phyloP scores from a whole-genome alignment of 2,329 filamentous ascomycete genomes.

The Penicillium palitans region DNA sequence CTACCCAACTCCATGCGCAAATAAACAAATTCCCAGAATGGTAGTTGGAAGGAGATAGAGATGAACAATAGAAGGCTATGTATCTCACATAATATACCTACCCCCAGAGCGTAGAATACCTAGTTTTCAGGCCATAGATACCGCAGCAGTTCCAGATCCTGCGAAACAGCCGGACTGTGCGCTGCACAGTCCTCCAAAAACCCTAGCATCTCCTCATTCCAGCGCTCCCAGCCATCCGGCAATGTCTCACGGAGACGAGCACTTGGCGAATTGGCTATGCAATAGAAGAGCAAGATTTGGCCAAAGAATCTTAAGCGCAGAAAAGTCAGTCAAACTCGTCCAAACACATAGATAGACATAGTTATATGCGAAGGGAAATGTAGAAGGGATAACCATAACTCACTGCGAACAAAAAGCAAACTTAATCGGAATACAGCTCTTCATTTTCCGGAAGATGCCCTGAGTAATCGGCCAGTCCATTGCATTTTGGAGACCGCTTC shows the following conservation, averaged over 20 bases:
- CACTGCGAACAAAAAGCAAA: slow-evolving; percentile 46
- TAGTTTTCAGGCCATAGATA: slow-evolving; percentile 28
- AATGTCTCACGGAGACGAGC: slow-evolving; percentile 37
- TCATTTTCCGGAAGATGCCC: slow-evolving; percentile 44
- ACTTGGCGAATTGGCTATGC: slow-evolving; percentile 42
- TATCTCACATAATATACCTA: not conserved
- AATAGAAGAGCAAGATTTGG: slow-evolving; percentile 45
- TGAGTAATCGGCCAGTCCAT: slow-evolving; percentile 45
- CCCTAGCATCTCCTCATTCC: slow-evolving; percentile 44
- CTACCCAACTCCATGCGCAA: slow-evolving; percentile 9
- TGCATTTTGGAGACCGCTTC: slow-evolving; percentile 40
- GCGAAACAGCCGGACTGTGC: slow-evolving; percentile 42
- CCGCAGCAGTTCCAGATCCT: slow-evolving; percentile 42
- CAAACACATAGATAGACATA: not conserved
- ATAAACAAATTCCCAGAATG: not conserved
- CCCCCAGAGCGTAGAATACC: not conserved
- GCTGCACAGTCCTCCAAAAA: slow-evolving; percentile 43
- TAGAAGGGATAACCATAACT: slow-evolving; percentile 17
- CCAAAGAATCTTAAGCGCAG: slow-evolving; percentile 39
- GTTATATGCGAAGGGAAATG: not conserved
- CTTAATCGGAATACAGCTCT: slow-evolving; percentile 44
- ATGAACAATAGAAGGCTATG: not conserved
- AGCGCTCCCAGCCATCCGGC: slow-evolving; percentile 43
- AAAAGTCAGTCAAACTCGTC: not conserved
- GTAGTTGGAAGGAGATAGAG: not conserved